Evolutionary conservation across 306 rosid species (phyloP).

Genomic region (Neltuma alba): DNA sequence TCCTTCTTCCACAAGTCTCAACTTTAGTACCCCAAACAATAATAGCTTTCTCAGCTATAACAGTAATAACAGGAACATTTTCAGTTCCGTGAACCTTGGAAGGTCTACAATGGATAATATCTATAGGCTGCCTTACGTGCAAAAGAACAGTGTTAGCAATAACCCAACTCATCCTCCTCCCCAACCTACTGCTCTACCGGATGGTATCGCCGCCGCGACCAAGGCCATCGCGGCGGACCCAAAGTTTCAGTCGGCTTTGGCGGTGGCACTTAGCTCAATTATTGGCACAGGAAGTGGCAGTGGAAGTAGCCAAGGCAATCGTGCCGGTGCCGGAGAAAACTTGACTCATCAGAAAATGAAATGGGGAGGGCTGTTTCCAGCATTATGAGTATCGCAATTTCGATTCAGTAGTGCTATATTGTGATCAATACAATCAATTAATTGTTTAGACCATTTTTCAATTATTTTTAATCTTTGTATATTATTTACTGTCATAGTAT

Average conservation of each 20-base stretch:
- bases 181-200: conserved; percentile 32
- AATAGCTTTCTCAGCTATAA: conserved; percentile 44
- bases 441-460: neutral
- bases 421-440: neutral
- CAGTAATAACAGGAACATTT: conserved; percentile 40
- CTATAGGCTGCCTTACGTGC: conserved; percentile 51
- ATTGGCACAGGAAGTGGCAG: conserved; percentile 47
- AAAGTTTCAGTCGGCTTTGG: conserved; percentile 81
- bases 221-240: conserved; percentile 86
- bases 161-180: conserved; percentile 7
- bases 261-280: conserved; percentile 67
- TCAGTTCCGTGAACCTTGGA: conserved; percentile 45
- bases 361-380: conserved; percentile 52
- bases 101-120: conserved; percentile 45
- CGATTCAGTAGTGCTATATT: no score
- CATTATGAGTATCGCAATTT: neutral
- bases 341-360: conserved; percentile 48
- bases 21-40: conserved; percentile 50
- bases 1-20: conserved; percentile 55
- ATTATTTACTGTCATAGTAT: neutral
- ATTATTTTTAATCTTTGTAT: neutral
- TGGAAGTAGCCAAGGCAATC: conserved; percentile 21
- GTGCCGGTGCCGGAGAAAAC: conserved; percentile 35
- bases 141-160: conserved; percentile 30
- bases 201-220: conserved; percentile 81